phyloP scores from a whole-genome alignment of 345 rosid species.

The Hypericum androsaemum region DNA sequence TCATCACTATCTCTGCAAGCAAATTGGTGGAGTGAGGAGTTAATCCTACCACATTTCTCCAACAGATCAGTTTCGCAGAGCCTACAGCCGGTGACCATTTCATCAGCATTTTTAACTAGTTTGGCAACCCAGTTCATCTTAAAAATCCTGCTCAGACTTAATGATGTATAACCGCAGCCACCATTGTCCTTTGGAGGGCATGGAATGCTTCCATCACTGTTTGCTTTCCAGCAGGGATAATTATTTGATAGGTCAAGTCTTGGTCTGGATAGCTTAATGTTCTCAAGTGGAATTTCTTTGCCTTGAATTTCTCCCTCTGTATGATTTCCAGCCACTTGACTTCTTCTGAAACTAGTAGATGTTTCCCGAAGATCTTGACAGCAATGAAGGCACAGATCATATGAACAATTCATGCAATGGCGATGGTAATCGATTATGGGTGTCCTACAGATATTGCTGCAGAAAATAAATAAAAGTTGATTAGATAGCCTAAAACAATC shows the following conservation, averaged over 20 bases:
- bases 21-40: conserved; percentile 34
- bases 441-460: conserved; percentile 86
- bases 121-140: conserved; percentile 99
- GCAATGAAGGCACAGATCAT: conserved; percentile 86
- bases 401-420: conserved; percentile 69
- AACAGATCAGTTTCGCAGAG: conserved; percentile 30
- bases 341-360: conserved; percentile 22
- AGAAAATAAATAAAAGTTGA: conserved; percentile 10
- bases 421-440: conserved; percentile 95
- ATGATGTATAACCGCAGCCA: conserved; percentile 62
- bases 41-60: conserved; percentile 19
- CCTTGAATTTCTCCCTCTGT: conserved; percentile 26
- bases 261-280: conserved; percentile 20
- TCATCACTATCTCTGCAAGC: conserved; percentile 46
- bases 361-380: conserved; percentile 85
- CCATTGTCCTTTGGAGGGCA: conserved; percentile 81
- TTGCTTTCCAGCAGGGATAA: conserved; percentile 83
- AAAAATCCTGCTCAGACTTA: conserved; percentile 73
- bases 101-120: conserved; percentile 88
- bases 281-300: conserved; percentile 16
- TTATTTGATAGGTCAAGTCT: conserved; percentile 41
- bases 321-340: conserved; percentile 18
- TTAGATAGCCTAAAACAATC: conserved; percentile 1
- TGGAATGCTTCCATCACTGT: conserved; percentile 69
- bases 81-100: conserved; percentile 82